A percentile compares a stretch with the other conserved stretches of the same genome.
Conservation (phyloP, 2,329 filamentous ascomycete genomes). For the Calonectria pauciramosa region DNA sequence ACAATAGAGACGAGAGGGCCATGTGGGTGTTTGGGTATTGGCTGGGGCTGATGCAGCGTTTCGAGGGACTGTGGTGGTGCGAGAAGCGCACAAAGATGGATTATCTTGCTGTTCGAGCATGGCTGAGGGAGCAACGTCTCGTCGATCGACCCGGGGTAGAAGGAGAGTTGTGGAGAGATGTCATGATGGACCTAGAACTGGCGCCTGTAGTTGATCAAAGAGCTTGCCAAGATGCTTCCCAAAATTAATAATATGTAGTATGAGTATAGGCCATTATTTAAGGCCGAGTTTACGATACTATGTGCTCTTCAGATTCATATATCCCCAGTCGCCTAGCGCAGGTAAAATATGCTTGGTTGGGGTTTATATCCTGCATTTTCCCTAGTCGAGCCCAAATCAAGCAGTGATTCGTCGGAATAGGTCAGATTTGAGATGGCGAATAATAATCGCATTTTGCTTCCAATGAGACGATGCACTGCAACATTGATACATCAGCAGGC, state of each 20-base stretch:
- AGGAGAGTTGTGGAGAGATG: constrained; percentile 6
- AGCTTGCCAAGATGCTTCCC: not conserved
- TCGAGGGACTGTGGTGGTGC: constrained; percentile 21
- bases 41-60: constrained; percentile 21
- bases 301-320: not conserved
- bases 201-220: not conserved
- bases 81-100: constrained; percentile 12
- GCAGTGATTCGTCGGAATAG: not conserved
- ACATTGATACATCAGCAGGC: not conserved
- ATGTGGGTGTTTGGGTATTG: constrained; percentile 26
- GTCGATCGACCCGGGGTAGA: not conserved
- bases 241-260: not conserved
- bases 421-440: not conserved
- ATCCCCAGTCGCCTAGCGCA: not conserved
- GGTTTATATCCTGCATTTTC: not conserved
- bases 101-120: constrained; percentile 1
- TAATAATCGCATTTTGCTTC: not conserved
- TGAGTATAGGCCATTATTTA: too few species aligned
- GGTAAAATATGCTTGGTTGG: not conserved
- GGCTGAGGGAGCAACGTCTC: constrained; percentile 1
- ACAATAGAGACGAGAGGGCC: constrained; percentile 15
- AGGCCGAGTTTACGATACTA: too few species aligned
- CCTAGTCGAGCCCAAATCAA: not conserved
- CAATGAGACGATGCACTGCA: not conserved
- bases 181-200: constrained; percentile 15